These are phyloP conservation scores for Seiridium cupressi DNA, from an alignment of 2,329 filamentous ascomycete species.

Conservation along the genomic window DNA sequence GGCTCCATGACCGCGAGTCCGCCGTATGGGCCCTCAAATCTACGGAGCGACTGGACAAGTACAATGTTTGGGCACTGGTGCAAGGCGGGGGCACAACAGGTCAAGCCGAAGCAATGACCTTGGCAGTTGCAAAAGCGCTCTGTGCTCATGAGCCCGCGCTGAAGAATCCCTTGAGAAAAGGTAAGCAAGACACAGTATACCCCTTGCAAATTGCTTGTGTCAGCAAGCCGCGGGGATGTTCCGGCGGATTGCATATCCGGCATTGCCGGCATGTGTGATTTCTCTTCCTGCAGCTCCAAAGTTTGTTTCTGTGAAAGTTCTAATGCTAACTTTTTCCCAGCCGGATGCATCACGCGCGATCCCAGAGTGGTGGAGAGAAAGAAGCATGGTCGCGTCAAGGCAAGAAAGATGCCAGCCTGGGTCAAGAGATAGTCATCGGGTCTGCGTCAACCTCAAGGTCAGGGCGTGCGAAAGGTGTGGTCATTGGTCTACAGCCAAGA, in stretches of 20 bases:
- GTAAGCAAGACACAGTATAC: constrained; percentile 46
- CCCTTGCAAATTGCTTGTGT: background rate
- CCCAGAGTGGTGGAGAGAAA: constrained; percentile 93
- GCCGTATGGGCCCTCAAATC: constrained; percentile 86
- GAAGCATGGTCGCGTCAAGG: constrained; percentile 94
- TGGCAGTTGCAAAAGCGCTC: constrained; percentile 86
- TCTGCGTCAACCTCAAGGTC: background rate
- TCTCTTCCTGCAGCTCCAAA: background rate
- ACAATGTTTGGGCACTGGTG: constrained; percentile 89
- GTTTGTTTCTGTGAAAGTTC: background rate
- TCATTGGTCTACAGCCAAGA: background rate
- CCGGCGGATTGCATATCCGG: background rate
- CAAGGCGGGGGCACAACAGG: constrained; percentile 88
- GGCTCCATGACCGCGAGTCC: constrained; percentile 91
- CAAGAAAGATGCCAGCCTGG: constrained; percentile 97
- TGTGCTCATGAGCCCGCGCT: constrained; percentile 88
- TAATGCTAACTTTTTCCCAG: constrained; percentile 55
- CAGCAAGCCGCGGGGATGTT: background rate
- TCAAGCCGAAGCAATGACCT: constrained; percentile 89
- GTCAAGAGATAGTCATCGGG: constrained; percentile 67
- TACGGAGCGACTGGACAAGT: constrained; percentile 85
- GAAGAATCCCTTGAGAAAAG: constrained; percentile 83
- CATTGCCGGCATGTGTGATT: background rate
- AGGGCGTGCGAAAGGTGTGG: background rate
- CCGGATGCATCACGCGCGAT: constrained; percentile 90